A percentile compares a stretch with the other conserved stretches of the same genome.
Conservation (phyloP, 2,329 filamentous ascomycete species). For the Fusarium brevicatenulatum region DNA sequence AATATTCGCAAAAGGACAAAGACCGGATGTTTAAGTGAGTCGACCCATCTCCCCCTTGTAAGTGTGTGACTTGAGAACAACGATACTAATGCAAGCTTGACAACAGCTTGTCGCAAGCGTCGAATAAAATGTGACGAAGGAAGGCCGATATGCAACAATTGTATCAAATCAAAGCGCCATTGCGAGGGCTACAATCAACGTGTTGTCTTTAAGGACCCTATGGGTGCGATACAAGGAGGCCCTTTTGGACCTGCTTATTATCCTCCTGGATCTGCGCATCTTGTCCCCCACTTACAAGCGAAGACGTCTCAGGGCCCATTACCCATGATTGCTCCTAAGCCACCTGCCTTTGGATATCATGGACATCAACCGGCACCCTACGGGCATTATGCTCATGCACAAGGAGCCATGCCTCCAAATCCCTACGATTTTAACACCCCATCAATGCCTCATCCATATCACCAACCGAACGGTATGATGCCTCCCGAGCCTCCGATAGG, state of each 20-base stretch:
- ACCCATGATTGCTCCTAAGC: slow-evolving; percentile 63
- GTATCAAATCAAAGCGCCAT: slow-evolving; percentile 83
- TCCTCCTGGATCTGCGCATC: slow-evolving; percentile 52
- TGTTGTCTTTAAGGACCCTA: slow-evolving; percentile 80
- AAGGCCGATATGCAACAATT: slow-evolving; percentile 83
- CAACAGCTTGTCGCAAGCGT: slow-evolving; percentile 84
- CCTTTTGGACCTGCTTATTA: slow-evolving; percentile 56
- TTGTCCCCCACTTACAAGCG: slow-evolving; percentile 48
- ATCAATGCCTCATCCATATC: slow-evolving; percentile 20
- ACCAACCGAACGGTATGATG: slow-evolving; percentile 23
- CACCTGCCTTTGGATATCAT: slow-evolving; percentile 50
- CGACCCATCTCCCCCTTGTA: neutral
- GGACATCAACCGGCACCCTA: slow-evolving; percentile 32
- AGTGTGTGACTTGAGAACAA: neutral
- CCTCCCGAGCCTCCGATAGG: slow-evolving; percentile 17
- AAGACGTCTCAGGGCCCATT: slow-evolving; percentile 51
- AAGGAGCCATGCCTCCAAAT: slow-evolving; percentile 16
- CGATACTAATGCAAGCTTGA: slow-evolving; percentile 37
- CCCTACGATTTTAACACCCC: slow-evolving; percentile 39
- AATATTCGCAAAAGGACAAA: slow-evolving; percentile 79
- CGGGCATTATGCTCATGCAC: slow-evolving; percentile 31
- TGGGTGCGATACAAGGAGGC: slow-evolving; percentile 55
- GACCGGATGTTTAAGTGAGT: slow-evolving; percentile 88
- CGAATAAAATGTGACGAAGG: slow-evolving; percentile 98
- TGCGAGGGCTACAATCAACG: slow-evolving; percentile 88